These are phyloP conservation scores for Wallemia mellicola DNA, from an alignment of 1,284 basidiomycete species.

Conservation along the genomic window DNA sequence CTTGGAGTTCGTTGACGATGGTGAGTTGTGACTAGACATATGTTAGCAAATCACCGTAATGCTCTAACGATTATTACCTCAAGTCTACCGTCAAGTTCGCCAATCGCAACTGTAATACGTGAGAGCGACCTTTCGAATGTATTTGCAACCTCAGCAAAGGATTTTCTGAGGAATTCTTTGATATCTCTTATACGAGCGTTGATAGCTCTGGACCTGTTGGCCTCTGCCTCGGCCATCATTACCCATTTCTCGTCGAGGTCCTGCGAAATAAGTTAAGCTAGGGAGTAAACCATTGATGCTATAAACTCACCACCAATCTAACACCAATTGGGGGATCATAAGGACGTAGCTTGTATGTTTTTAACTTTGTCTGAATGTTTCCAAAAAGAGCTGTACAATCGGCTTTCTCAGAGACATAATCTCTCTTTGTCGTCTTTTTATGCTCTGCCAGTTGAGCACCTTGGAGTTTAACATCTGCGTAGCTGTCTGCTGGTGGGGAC, in stretches of 20 bases:
- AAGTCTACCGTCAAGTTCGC: slow-evolving; percentile 42
- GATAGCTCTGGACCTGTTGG: slow-evolving; percentile 44
- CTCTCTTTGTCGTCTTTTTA: slow-evolving; percentile 56
- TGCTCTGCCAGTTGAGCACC: slow-evolving; percentile 44
- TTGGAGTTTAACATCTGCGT: slow-evolving; percentile 47
- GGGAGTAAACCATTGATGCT: too few species aligned
- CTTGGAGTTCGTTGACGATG: not conserved
- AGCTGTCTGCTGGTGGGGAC: slow-evolving; percentile 35
- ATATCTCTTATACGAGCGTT: slow-evolving; percentile 76
- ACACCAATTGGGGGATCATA: slow-evolving; percentile 52
- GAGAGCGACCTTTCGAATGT: slow-evolving; percentile 45
- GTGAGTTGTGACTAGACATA: not conserved
- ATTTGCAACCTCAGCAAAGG: slow-evolving; percentile 58
- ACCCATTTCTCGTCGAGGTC: slow-evolving; percentile 61
- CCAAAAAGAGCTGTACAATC: slow-evolving; percentile 64
- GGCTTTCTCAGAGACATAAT: slow-evolving; percentile 67
- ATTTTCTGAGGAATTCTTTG: slow-evolving; percentile 55
- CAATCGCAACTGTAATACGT: slow-evolving; percentile 39
- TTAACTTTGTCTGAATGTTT: slow-evolving; percentile 79
- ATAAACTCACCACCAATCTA: slow-evolving; percentile 23
- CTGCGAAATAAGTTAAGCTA: slow-evolving; percentile 10
- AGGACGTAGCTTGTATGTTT: slow-evolving; percentile 56
- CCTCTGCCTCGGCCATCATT: slow-evolving; percentile 39
- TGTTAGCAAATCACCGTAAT: not conserved
- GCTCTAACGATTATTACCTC: slow-evolving; percentile 23